Evolutionary conservation across 805 yeast species (phyloP).

Genomic region (Saturnispora sanitii): DNA sequence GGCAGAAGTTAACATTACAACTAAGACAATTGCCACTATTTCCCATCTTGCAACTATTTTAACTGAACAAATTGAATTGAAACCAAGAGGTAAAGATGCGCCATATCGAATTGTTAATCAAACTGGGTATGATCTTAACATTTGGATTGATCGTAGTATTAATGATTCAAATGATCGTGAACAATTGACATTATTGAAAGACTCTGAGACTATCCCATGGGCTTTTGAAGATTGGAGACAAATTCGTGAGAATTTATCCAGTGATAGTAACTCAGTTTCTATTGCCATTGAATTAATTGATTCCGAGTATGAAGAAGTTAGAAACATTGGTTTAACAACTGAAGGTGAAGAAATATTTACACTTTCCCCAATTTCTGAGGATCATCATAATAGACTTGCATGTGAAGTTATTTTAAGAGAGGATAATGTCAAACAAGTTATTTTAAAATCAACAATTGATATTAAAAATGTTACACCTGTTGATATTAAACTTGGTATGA

Average conservation of each 20-base stretch:
- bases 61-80: slow-evolving; percentile 41
- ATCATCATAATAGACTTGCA: slow-evolving; percentile 61
- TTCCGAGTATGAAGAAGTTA: slow-evolving; percentile 44
- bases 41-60: slow-evolving; percentile 58
- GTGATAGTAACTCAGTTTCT: slow-evolving; percentile 49
- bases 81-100: slow-evolving; percentile 65
- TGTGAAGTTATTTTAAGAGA: slow-evolving; percentile 61
- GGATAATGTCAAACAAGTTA: slow-evolving; percentile 70
- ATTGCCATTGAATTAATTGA: slow-evolving; percentile 55
- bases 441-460: slow-evolving; percentile 66
- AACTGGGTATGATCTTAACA: slow-evolving; percentile 71
- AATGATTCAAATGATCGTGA: slow-evolving; percentile 18
- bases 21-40: slow-evolving; percentile 68
- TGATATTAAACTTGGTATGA: slow-evolving; percentile 35
- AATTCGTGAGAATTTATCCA: slow-evolving; percentile 68
- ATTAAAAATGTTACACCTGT: slow-evolving; percentile 61
- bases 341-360: slow-evolving; percentile 78
- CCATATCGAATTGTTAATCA: slow-evolving; percentile 78
- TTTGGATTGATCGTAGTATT: slow-evolving; percentile 60
- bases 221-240: slow-evolving; percentile 90
- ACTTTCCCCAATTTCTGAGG: slow-evolving; percentile 41
- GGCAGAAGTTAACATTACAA: slow-evolving; percentile 73
- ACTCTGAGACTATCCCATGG: slow-evolving; percentile 60
- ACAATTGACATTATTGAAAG: slow-evolving; percentile 31
- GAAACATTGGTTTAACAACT: slow-evolving; percentile 54